phyloP scores from a whole-genome alignment of 2,329 filamentous ascomycete species.

The Hypocrella siamensis region DNA sequence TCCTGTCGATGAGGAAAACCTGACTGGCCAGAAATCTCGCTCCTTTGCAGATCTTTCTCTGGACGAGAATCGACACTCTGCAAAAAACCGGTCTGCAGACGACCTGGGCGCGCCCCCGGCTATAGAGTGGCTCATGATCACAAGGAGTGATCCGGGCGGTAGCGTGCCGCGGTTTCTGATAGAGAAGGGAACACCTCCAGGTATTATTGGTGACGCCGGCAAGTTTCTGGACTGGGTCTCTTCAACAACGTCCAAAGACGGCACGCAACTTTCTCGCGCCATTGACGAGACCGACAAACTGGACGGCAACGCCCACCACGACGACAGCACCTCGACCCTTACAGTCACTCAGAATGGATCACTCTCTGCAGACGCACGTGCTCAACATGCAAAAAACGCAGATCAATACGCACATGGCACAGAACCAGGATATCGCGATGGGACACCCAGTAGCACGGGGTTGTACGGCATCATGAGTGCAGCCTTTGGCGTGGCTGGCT shows the following conservation, averaged over 20 bases:
- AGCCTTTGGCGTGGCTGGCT: slow-evolving; percentile 34
- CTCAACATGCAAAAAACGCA: neutral
- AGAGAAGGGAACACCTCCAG: slow-evolving; percentile 71
- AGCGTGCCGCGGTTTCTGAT: slow-evolving; percentile 82
- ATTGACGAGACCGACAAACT: neutral
- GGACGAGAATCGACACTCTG: slow-evolving; percentile 11
- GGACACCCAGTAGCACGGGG: slow-evolving; percentile 25
- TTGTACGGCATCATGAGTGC: slow-evolving; percentile 40
- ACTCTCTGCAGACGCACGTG: neutral
- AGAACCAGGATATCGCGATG: slow-evolving; percentile 10
- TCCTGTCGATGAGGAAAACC: slow-evolving; percentile 31
- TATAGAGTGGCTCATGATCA: slow-evolving; percentile 88
- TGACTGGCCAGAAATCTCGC: slow-evolving; percentile 13
- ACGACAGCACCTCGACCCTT: neutral
- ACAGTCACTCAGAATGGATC: neutral
- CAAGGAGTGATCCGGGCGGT: slow-evolving; percentile 74
- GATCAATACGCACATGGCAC: slow-evolving; percentile 5
- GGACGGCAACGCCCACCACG: neutral
- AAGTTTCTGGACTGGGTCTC: slow-evolving; percentile 69
- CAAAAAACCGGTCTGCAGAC: slow-evolving; percentile 10
- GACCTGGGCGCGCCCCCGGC: slow-evolving; percentile 16
- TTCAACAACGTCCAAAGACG: slow-evolving; percentile 17
- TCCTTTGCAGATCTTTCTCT: slow-evolving; percentile 16
- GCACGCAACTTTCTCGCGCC: neutral
- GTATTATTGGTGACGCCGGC: slow-evolving; percentile 62